Percentiles rank a stretch among this genome's conserved stretches.
Evolutionary conservation across 768 basidiomycete species (phyloP).

Genomic region (Pleurotus djamor): DNA sequence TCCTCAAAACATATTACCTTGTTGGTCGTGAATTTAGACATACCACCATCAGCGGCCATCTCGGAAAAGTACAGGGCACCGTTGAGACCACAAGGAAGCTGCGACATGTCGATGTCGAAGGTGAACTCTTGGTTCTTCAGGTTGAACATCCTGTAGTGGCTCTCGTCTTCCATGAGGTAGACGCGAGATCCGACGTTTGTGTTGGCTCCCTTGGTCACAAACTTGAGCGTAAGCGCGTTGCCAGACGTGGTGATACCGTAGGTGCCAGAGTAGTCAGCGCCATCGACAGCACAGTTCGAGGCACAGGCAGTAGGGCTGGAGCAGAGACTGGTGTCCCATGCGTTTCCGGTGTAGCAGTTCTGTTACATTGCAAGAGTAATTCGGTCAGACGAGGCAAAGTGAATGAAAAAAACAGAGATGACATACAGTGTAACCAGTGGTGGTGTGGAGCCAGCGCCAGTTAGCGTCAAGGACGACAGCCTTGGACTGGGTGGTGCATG

Average conservation of each 20-base stretch:
- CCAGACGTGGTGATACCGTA: constrained; percentile 35
- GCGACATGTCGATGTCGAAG: constrained; percentile 58
- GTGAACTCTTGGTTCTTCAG: constrained; percentile 55
- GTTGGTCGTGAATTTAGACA: constrained; percentile 43
- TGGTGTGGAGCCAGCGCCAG: constrained; percentile 54
- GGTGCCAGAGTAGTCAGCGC: constrained; percentile 29
- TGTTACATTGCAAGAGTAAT: constrained; percentile 34
- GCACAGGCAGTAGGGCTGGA: constrained; percentile 23
- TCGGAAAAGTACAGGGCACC: constrained; percentile 59
- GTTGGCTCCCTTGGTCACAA: constrained; percentile 32
- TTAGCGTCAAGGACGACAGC: constrained; percentile 51
- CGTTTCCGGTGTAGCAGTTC: constrained; percentile 38
- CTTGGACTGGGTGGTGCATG: constrained; percentile 32
- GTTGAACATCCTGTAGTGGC: constrained; percentile 47
- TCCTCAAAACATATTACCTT: too few species aligned
- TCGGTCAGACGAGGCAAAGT: too few species aligned
- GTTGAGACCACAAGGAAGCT: constrained; percentile 59
- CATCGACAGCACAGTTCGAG: constrained; percentile 17
- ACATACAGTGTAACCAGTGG: constrained; percentile 23
- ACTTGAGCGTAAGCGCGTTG: constrained; percentile 38
- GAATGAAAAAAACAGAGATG: not conserved
- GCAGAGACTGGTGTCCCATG: constrained; percentile 37
- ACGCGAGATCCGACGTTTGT: constrained; percentile 36
- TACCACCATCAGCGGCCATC: constrained; percentile 61
- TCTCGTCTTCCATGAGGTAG: constrained; percentile 46